Evolutionary conservation across 306 rosid species (phyloP).

Genomic region (Biancaea sappan): DNA sequence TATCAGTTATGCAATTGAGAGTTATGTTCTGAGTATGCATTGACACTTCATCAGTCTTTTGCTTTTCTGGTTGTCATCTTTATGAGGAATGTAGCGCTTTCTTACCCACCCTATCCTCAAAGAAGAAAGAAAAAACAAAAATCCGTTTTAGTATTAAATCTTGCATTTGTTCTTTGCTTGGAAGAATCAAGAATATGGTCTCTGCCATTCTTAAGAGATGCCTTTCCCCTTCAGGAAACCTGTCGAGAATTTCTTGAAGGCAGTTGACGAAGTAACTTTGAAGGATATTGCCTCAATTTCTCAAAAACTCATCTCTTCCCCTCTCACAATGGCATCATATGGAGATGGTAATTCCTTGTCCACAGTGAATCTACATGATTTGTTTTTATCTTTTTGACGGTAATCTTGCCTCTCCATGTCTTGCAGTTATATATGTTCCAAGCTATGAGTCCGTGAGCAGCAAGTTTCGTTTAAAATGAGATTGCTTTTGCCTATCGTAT

Average conservation of each 20-base stretch:
- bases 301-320: constrained; percentile 81
- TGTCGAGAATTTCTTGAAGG: constrained; percentile 73
- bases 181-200: background rate
- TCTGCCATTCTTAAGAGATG: constrained; percentile 16
- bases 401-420: constrained; percentile 23
- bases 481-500: constrained; percentile 19
- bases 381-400: background rate
- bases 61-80: background rate
- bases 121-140: background rate
- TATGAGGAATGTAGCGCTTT: background rate
- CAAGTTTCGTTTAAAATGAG: constrained; percentile 64
- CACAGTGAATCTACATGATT: background rate
- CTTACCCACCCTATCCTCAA: no score
- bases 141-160: constrained; percentile 11
- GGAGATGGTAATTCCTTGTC: constrained; percentile 71
- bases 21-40: background rate
- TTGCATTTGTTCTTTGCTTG: constrained; percentile 3
- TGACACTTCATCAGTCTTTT: background rate
- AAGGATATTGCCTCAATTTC: constrained; percentile 72
- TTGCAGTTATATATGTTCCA: constrained; percentile 75
- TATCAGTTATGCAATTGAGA: background rate
- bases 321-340: constrained; percentile 88
- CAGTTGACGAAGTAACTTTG: constrained; percentile 68
- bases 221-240: constrained; percentile 59
- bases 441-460: constrained; percentile 78